Evolutionary conservation across 768 basidiomycete species (phyloP), one percentile per base, ranked within the genome.

Genomic region (Mycena filopes): DNA sequence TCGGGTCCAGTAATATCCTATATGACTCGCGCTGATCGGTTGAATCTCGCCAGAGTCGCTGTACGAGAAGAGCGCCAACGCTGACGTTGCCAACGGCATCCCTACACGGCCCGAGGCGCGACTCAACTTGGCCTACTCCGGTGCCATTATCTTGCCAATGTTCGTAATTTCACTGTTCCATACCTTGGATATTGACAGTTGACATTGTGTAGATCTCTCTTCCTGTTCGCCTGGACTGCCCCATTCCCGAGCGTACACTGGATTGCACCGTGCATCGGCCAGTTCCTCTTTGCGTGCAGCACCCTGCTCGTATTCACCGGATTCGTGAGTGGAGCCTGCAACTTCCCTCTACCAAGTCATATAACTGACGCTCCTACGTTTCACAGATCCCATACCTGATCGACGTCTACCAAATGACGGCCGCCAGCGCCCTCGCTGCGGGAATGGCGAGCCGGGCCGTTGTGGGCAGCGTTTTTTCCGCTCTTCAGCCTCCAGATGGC

Each of bases 191-290:
- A 11, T 23, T 18, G 20, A 41, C 18, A 33, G n/a, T n/a, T 50
- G 4, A 23, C 21, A 21, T 8, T 31, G 11, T 45, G 20, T 33
- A 67, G 66, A 48, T 63, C 67, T 6, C 62, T 68, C 5, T 64
- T 68, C 51, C 26, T 68, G 18, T 68, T 68, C 23, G 62, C 67
- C 4, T 68, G 67, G 67, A 68, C 67, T 4, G 67, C 67, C 1
- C 67, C 67, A 13, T 68, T 60, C 36, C 21, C 38, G 1, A n/a
- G 40, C 8, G 58, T 68, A 7, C 67, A 68, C 28, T 68, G 67
- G 67, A 64, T 68, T 31, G 67, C 29, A 1, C 67, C 67, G 1
- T 68, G 67, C 53, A 55, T 68, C 4, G 66, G 50, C 10, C 56
- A 63, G 51, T 68, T 63, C 50, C 62, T 68, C 28, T 68, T 68